A percentile compares a stretch with the other conserved stretches of the same genome.
phyloP scores from a whole-genome alignment of 345 rosid genomes.

The Draba incana region DNA sequence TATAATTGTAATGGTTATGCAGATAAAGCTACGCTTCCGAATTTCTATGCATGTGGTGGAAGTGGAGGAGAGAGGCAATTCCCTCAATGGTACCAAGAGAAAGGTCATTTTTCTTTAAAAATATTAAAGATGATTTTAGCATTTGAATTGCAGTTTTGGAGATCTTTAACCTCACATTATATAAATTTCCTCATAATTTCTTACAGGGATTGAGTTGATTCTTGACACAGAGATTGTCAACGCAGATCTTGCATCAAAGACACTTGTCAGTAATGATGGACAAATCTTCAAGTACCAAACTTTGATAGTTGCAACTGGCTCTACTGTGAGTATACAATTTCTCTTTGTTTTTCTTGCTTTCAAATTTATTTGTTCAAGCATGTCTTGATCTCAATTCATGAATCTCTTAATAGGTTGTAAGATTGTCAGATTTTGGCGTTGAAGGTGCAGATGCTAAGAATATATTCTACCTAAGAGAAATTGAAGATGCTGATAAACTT shows the following conservation, averaged over 20 bases:
- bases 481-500: conserved; percentile 40
- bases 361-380: background rate
- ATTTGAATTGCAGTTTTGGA: no score
- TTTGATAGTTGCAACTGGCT: conserved; percentile 87
- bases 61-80: conserved; percentile 84
- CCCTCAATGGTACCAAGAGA: conserved; percentile 84
- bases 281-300: conserved; percentile 64
- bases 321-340: conserved; percentile 40
- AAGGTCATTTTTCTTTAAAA: conserved; percentile 28
- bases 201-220: conserved; percentile 71
- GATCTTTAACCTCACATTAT: no score
- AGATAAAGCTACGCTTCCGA: conserved; percentile 56
- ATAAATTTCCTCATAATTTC: no score
- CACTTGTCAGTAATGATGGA: conserved; percentile 66
- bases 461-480: conserved; percentile 44
- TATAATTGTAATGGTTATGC: conserved; percentile 1
- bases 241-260: conserved; percentile 77
- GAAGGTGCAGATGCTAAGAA: conserved; percentile 47
- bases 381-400: background rate
- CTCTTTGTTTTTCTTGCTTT: background rate
- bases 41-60: conserved; percentile 86
- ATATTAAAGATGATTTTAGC: background rate
- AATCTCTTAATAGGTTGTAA: conserved; percentile 49
- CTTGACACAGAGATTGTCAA: conserved; percentile 78
- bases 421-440: conserved; percentile 44